phyloP scores from a whole-genome alignment of 768 basidiomycete genomes.

The Tephrocybe rancida region DNA sequence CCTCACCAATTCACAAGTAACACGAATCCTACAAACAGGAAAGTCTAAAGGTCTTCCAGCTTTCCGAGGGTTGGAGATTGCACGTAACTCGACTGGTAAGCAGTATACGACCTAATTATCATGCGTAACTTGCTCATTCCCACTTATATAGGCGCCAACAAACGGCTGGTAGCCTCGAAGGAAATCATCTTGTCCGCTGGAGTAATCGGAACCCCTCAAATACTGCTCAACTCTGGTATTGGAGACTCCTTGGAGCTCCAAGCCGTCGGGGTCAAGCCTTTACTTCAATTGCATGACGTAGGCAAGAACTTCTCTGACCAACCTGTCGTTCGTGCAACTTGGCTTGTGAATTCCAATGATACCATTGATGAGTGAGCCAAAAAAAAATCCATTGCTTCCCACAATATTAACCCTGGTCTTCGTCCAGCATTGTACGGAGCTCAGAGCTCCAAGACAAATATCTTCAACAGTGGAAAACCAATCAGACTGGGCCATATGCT shows the following conservation, averaged over 20 bases:
- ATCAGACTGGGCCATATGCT: background rate
- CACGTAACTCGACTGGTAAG: background rate
- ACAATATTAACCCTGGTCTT: background rate
- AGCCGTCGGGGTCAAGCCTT: background rate
- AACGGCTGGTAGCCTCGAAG: background rate
- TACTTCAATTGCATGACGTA: background rate
- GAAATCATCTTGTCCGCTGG: background rate
- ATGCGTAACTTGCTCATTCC: background rate
- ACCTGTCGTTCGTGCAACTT: background rate
- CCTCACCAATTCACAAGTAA: background rate
- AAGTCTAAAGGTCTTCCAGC: background rate
- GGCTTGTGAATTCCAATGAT: constrained; percentile 1
- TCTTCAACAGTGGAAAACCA: background rate
- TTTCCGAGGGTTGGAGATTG: background rate
- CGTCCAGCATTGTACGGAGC: background rate
- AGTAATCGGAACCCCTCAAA: background rate
- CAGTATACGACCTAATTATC: background rate
- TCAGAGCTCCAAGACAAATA: background rate
- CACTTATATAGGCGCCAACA: background rate
- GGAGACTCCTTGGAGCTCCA: background rate
- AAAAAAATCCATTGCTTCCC: too few relatives aligned
- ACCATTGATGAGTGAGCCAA: constrained; percentile 1
- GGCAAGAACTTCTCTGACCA: constrained; percentile 2
- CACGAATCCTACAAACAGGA: background rate
- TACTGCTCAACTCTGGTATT: background rate